Base-by-base conservation (phyloP, 805 yeast species). In the Alloascoidea hylecoeti region DNA sequence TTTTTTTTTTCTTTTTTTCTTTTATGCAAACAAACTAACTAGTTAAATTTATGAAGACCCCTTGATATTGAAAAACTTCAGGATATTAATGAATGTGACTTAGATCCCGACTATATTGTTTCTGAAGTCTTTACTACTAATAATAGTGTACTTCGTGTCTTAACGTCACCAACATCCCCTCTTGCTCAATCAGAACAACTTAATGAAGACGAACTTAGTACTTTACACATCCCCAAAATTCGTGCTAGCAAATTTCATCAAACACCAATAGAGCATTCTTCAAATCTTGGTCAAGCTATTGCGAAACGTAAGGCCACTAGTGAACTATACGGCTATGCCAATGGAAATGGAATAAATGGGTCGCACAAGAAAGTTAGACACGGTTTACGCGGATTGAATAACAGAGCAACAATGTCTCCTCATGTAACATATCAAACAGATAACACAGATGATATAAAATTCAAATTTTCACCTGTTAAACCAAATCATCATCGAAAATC, bases 321-420 rank as follows among this genome's bases (percentile, higher is more conserved):
- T n/a, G 30, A 23, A n/a, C 30, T 23, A 9, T 23, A 9, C 30
- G 30, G 30, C 30, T n/a, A 23, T n/a, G 30, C 30, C 30, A 23
- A 23, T 23, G 30, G 9, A 9, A 23, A 23, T n/a, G 30, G 30
- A n/a, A 23, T n/a, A n/a, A 23, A 23, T n/a, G 9, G 13, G 9
- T 9, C 30, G 30, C 9, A 23, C 9, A 23, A n/a, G n/a, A n/a
- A 9, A 23, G n/a, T 9, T 9, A 23, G 30, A 23, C 9, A n/a
- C 30, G 9, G 13, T 9, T 23, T 23, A n/a, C 13, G 9, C n/a
- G 30, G n/a, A n/a, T n/a, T 23, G n/a, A 9, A 23, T 9, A 23
- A 23, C 30, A 9, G 30, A n/a, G 13, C 13, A 9, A n/a, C 30
- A n/a, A 23, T 9, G 9, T 9, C 13, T 23, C 13, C 30, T 9